A percentile compares a stretch with the other conserved stretches of the same genome.
These are phyloP conservation scores for Exobasidium cylindrosporum DNA, from an alignment of 1,284 basidiomycete genomes.

Conservation along the genomic window DNA sequence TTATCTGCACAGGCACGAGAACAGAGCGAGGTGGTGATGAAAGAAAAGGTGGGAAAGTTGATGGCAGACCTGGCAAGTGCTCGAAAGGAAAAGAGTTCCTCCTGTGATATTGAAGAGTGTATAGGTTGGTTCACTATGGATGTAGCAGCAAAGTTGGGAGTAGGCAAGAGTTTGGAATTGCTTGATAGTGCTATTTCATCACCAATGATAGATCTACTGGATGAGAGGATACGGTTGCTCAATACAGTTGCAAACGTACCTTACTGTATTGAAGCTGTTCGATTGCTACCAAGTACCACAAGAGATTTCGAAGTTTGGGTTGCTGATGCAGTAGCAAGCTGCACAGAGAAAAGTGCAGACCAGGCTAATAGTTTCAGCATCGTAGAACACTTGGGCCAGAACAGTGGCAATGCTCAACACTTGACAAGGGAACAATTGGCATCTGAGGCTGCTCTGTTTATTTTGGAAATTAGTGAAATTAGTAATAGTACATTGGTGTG, in stretches of 20 bases:
- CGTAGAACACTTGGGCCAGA: neutral
- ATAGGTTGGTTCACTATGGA: conserved; percentile 12
- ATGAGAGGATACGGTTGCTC: conserved; percentile 13
- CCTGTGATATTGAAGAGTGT: conserved; percentile 24
- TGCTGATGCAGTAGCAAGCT: conserved; percentile 3
- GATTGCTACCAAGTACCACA: conserved; percentile 19
- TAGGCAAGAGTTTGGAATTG: conserved; percentile 3
- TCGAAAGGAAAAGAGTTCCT: conserved; percentile 5
- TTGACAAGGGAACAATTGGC: conserved; percentile 13
- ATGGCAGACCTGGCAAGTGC: neutral
- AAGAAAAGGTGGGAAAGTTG: neutral
- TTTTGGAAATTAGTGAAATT: conserved; percentile 27
- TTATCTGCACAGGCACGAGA: neutral
- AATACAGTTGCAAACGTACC: conserved; percentile 5
- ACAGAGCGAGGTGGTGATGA: neutral
- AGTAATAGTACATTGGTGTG: conserved; percentile 20
- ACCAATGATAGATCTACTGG: conserved; percentile 23
- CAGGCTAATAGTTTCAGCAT: neutral
- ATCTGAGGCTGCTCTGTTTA: conserved; percentile 22
- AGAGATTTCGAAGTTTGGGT: conserved; percentile 25
- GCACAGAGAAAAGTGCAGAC: conserved; percentile 8
- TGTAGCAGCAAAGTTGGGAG: conserved; percentile 5
- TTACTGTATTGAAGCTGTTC: neutral
- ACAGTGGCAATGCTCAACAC: neutral
- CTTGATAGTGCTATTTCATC: neutral